Evolutionary conservation across 768 basidiomycete genomes (phyloP).

Genomic region (Termitomyces bulborhizus): DNA sequence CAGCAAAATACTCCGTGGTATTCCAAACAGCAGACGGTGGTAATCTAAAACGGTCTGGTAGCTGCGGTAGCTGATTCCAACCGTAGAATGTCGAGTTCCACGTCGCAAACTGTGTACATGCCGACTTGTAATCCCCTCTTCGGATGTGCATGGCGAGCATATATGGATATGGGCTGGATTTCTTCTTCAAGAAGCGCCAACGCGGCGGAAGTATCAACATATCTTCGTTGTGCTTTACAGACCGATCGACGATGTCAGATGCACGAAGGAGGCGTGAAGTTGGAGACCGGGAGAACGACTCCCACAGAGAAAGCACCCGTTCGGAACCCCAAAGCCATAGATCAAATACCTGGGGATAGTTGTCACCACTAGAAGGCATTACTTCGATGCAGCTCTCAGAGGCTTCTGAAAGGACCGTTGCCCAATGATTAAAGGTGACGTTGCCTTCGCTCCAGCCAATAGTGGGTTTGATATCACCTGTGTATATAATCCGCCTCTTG

Average conservation of each 20-base stretch:
- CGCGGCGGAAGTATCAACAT: slow-evolving; percentile 18
- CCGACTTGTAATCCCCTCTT: slow-evolving; percentile 29
- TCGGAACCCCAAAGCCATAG: slow-evolving; percentile 26
- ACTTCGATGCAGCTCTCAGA: slow-evolving; percentile 40
- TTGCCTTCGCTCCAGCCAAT: slow-evolving; percentile 23
- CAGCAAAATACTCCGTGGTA: slow-evolving; percentile 16
- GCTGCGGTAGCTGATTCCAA: slow-evolving; percentile 28
- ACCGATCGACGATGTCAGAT: slow-evolving; percentile 27
- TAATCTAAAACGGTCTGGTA: slow-evolving; percentile 25
- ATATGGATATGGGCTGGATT: slow-evolving; percentile 24
- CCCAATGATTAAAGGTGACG: slow-evolving; percentile 35
- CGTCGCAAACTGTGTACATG: slow-evolving; percentile 23
- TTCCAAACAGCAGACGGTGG: slow-evolving; percentile 16
- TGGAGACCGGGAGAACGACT: slow-evolving; percentile 24
- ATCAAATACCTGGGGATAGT: slow-evolving; percentile 27
- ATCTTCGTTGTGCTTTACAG: slow-evolving; percentile 28
- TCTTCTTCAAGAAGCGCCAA: slow-evolving; percentile 16
- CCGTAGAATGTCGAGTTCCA: slow-evolving; percentile 27
- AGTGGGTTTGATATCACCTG: slow-evolving; percentile 29
- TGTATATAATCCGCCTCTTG: slow-evolving; percentile 31
- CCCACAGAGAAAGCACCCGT: slow-evolving; percentile 28
- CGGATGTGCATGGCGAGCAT: slow-evolving; percentile 35
- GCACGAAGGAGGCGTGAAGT: slow-evolving; percentile 23
- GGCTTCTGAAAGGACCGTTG: slow-evolving; percentile 28
- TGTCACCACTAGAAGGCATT: slow-evolving; percentile 22